Conservation (phyloP, 2,329 filamentous ascomycete genomes). For the Arthrocladium fulminans region DNA sequence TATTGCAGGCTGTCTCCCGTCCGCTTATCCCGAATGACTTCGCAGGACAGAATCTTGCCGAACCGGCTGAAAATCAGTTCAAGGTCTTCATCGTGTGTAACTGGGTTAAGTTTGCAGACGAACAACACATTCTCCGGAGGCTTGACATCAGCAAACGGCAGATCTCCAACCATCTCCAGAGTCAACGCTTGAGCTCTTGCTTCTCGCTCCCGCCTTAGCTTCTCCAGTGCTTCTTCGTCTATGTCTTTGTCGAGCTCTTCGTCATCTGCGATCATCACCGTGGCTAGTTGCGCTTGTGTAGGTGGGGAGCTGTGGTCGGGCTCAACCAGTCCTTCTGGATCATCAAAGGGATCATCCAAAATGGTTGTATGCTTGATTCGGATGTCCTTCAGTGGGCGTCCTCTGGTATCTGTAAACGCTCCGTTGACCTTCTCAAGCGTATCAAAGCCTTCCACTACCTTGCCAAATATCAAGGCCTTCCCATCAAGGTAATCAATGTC, state of each 20-base stretch:
- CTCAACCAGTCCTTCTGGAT: slow-evolving; percentile 66
- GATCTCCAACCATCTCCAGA: slow-evolving; percentile 92
- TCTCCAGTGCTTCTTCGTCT: slow-evolving; percentile 73
- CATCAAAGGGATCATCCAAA: slow-evolving; percentile 83
- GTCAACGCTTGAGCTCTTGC: slow-evolving; percentile 89
- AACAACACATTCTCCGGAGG: slow-evolving; percentile 96
- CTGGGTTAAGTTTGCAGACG: slow-evolving; percentile 95
- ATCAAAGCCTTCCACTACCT: slow-evolving; percentile 93
- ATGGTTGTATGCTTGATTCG: slow-evolving; percentile 87
- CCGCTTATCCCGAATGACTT: slow-evolving; percentile 88
- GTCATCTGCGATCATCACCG: slow-evolving; percentile 84
- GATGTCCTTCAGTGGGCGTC: slow-evolving; percentile 85
- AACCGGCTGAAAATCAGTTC: slow-evolving; percentile 96
- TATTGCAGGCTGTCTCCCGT: slow-evolving; percentile 95
- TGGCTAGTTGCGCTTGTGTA: slow-evolving; percentile 75
- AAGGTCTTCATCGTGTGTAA: slow-evolving; percentile 88
- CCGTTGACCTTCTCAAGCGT: slow-evolving; percentile 86
- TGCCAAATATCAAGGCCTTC: slow-evolving; percentile 89
- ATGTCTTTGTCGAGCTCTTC: slow-evolving; percentile 69
- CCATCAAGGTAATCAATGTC: slow-evolving; percentile 85
- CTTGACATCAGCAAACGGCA: slow-evolving; percentile 94
- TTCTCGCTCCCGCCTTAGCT: slow-evolving; percentile 73
- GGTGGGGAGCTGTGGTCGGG: slow-evolving; percentile 74
- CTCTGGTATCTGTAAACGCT: slow-evolving; percentile 76
- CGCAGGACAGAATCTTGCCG: slow-evolving; percentile 87